phyloP scores from a whole-genome alignment of 228 moss, liverwort and hornwort species.

The Sphagnum magellanicum region DNA sequence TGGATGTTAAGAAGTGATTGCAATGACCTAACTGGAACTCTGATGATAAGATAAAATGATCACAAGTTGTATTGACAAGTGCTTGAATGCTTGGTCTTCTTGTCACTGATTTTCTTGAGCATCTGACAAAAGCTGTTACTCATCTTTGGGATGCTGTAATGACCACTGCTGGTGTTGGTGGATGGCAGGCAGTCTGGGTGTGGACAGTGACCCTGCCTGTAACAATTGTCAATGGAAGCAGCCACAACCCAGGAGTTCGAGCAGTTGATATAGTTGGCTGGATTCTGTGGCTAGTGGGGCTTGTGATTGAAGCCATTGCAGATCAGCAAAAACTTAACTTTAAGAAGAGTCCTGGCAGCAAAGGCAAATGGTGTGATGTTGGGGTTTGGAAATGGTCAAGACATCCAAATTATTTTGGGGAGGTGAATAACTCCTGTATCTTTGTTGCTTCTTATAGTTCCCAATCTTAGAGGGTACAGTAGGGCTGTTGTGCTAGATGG shows the following conservation, averaged over 20 bases:
- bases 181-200: conserved; percentile 73
- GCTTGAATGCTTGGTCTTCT: no score
- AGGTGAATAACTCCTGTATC: conserved; percentile 22
- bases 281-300: conserved; percentile 42
- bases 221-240: conserved; percentile 49
- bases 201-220: conserved; percentile 72
- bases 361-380: conserved; percentile 50
- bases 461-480: no score
- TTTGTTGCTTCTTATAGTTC: no score
- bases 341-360: conserved; percentile 27
- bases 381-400: conserved; percentile 61
- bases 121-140: no score
- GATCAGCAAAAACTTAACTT: conserved; percentile 51
- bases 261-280: conserved; percentile 43
- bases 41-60: no score
- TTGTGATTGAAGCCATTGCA: conserved; percentile 40
- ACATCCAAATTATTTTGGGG: conserved; percentile 69
- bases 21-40: no score
- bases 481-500: no score
- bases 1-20: no score
- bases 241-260: conserved; percentile 35
- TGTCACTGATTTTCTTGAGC: no score
- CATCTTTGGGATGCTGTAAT: no score
- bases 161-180: conserved; percentile 2
- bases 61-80: no score